Evolutionary conservation across 768 basidiomycete species (phyloP).

Genomic region (Agrocybe praecox): DNA sequence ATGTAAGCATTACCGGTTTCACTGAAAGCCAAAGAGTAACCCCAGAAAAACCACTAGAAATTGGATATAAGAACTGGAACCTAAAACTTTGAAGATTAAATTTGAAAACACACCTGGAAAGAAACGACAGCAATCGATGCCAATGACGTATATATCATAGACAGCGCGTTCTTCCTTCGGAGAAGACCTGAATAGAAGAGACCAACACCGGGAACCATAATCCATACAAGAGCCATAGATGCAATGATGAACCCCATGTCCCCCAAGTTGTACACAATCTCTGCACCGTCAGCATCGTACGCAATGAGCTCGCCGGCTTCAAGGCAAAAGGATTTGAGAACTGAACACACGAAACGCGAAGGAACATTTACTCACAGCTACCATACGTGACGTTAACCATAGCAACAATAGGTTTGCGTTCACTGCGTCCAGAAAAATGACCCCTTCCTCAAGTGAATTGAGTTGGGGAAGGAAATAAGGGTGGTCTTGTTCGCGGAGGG

Average conservation of each 20-base stretch:
- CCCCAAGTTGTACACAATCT: conserved; percentile 46
- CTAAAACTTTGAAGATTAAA: conserved; percentile 6
- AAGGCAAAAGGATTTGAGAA: conserved; percentile 11
- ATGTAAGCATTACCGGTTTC: conserved; percentile 77
- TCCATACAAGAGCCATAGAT: conserved; percentile 79
- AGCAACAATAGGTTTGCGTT: conserved; percentile 6
- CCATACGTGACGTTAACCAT: conserved; percentile 32
- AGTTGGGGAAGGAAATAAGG: background rate
- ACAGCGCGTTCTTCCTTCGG: conserved; percentile 90
- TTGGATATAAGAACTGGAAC: background rate
- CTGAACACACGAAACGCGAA: background rate
- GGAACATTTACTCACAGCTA: conserved; percentile 18
- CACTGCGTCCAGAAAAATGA: background rate
- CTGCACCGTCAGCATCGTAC: conserved; percentile 29
- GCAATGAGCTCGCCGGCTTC: conserved; percentile 39
- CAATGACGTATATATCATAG: conserved; percentile 85
- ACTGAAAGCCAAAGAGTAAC: conserved; percentile 89
- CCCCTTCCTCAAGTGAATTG: background rate
- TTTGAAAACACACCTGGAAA: conserved; percentile 64
- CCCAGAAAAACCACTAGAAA: conserved; percentile 96
- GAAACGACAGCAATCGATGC: conserved; percentile 77
- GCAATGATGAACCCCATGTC: conserved; percentile 62
- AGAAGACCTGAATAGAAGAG: conserved; percentile 92
- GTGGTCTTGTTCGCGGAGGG: background rate
- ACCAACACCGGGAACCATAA: conserved; percentile 86